Base-by-base conservation (phyloP, 2,329 filamentous ascomycete genomes). In the Ilyonectria destructans region DNA sequence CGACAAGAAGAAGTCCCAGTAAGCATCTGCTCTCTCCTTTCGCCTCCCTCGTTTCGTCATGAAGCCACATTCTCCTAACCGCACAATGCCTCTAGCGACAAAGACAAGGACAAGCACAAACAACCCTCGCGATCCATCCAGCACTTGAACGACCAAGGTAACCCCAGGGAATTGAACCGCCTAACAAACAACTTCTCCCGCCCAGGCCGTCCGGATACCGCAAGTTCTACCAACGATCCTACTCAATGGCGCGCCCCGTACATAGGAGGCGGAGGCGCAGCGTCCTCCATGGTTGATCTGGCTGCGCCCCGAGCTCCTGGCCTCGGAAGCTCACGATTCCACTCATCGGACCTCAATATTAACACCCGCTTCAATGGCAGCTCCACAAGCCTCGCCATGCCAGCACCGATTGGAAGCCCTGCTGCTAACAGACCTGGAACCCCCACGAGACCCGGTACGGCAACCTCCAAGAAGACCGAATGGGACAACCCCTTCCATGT, bases 1-100 rank as follows among this genome's bases (percentile, higher is more conserved):
- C 72, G 86, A 87, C 69, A 89, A 85, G 80, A 89, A 89, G 79
- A 88, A 87, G 84, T 85, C 80, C n/a, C 77, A 83, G 86, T 83
- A 77, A 74, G 78, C 19, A 54, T 17, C 43, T 15, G 6, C 35
- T 15, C 4, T 35, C 9, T 15, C 19, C 21, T 43, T 48, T 9
- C 19, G 21, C 29, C 52, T 37, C 31, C 43, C 26, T 33, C 21
- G 13, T 31, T 43, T 19, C 54, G 19, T 15, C 13, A 46, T 55
- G 37, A 17, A 49, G 21, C 21, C 52, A 33, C 33, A 17, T 52
- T 33, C 45, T 17, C 49, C 72, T 74, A 17, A 74, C 62, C 35
- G 10, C 19, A 9, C 51, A 21, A 21, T 35, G 29, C n/a, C 15
- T 61, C 19, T 33, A 76, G 74, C 49, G 74, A 75, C 70, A 76